Percentiles rank a stretch among this genome's conserved stretches.
phyloP scores from a whole-genome alignment of 495 filamentous ascomycete species.

The Aspergillus conjunctus region DNA sequence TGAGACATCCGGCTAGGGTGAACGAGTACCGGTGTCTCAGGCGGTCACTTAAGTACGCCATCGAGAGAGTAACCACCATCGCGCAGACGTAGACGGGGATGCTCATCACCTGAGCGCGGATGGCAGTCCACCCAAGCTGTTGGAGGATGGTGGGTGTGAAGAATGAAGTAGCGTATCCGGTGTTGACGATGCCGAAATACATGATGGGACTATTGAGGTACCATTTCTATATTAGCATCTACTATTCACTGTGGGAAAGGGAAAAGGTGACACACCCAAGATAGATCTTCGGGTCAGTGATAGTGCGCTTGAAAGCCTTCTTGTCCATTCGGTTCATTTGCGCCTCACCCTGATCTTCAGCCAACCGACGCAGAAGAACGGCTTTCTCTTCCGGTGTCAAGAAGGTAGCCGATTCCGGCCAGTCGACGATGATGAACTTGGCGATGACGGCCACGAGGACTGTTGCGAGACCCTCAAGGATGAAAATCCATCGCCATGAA shows the following conservation, averaged over 20 bases:
- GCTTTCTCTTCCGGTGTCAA: slow-evolving; percentile 46
- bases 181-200: slow-evolving; percentile 54
- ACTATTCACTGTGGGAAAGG: background rate
- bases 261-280: slow-evolving; percentile 35
- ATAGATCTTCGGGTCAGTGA: slow-evolving; percentile 61
- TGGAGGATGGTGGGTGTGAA: slow-evolving; percentile 60
- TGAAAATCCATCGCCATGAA: slow-evolving; percentile 34
- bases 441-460: slow-evolving; percentile 44
- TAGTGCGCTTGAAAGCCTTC: slow-evolving; percentile 46
- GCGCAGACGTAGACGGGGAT: slow-evolving; percentile 60
- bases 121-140: slow-evolving; percentile 56
- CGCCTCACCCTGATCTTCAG: slow-evolving; percentile 43
- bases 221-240: background rate
- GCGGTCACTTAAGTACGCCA: slow-evolving; percentile 51
- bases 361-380: slow-evolving; percentile 43
- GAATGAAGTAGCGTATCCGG: slow-evolving; percentile 53
- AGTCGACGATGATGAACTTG: slow-evolving; percentile 55
- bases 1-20: slow-evolving; percentile 45
- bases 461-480: slow-evolving; percentile 10
- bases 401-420: slow-evolving; percentile 51
- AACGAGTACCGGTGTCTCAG: slow-evolving; percentile 54
- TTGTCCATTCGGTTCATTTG: slow-evolving; percentile 54
- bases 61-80: slow-evolving; percentile 45
- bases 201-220: slow-evolving; percentile 38
- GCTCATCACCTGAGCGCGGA: slow-evolving; percentile 54